These are phyloP conservation scores for Fusarium pseudonygamai DNA, from an alignment of 2,329 filamentous ascomycete species.

Conservation along the genomic window DNA sequence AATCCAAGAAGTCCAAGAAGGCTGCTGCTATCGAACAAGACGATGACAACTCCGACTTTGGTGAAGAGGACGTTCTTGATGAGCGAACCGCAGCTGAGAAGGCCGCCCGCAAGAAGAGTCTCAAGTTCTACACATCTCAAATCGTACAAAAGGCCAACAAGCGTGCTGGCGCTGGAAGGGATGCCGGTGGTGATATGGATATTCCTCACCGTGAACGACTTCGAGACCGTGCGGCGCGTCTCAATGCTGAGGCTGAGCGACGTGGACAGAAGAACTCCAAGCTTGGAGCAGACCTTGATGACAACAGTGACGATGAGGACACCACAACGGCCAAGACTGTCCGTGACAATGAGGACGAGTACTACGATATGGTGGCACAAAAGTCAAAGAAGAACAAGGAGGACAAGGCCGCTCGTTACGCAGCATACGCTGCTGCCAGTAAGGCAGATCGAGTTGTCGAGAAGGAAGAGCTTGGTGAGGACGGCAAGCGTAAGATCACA, in stretches of 20 bases:
- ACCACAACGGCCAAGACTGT: slow-evolving; percentile 60
- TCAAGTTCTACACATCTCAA: slow-evolving; percentile 98
- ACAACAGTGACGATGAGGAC: slow-evolving; percentile 75
- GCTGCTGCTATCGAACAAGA: slow-evolving; percentile 51
- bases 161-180: slow-evolving; percentile 75
- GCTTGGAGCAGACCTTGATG: slow-evolving; percentile 72
- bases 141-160: slow-evolving; percentile 95
- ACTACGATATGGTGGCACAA: slow-evolving; percentile 89
- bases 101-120: slow-evolving; percentile 85
- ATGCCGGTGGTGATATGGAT: slow-evolving; percentile 82
- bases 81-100: slow-evolving; percentile 86
- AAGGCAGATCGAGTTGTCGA: slow-evolving; percentile 72
- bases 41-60: slow-evolving; percentile 86
- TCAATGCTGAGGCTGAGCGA: slow-evolving; percentile 88
- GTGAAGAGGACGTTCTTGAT: slow-evolving; percentile 85
- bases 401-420: slow-evolving; percentile 71
- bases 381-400: slow-evolving; percentile 75
- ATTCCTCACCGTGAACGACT: slow-evolving; percentile 90
- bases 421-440: slow-evolving; percentile 67
- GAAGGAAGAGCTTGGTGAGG: slow-evolving; percentile 75
- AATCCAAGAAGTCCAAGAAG: slow-evolving; percentile 52
- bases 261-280: slow-evolving; percentile 75
- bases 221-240: slow-evolving; percentile 82
- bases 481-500: slow-evolving; percentile 91
- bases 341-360: slow-evolving; percentile 74